Conservation (phyloP, 202 grass and related monocot species). For the Setaria viridis region DNA sequence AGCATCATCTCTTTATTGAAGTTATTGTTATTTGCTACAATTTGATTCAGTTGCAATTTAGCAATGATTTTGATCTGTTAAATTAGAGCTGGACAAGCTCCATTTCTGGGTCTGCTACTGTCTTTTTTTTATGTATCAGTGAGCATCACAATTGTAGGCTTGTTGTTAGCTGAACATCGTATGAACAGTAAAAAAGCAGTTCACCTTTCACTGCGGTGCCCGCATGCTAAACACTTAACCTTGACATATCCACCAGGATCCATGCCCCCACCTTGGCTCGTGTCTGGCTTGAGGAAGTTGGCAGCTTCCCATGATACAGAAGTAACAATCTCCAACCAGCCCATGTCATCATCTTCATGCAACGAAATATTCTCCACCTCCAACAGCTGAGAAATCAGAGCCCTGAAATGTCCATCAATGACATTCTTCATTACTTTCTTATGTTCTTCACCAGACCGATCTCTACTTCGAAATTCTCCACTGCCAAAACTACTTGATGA, state of each 20-base stretch:
- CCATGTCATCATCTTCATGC: slow-evolving; percentile 65
- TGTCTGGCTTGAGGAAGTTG: slow-evolving; percentile 89
- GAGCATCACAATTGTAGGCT: slow-evolving; percentile 23
- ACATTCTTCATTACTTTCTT: slow-evolving; percentile 86
- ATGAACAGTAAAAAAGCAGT: slow-evolving; percentile 37
- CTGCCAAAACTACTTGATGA: slow-evolving; percentile 81
- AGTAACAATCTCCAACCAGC: slow-evolving; percentile 94
- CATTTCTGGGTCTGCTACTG: background rate
- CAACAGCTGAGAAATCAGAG: slow-evolving; percentile 86
- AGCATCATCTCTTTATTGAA: background rate
- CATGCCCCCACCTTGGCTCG: slow-evolving; percentile 76
- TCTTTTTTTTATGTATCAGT: background rate
- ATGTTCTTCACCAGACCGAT: slow-evolving; percentile 71
- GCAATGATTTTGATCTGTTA: background rate
- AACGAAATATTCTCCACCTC: slow-evolving; percentile 79
- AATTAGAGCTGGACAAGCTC: background rate
- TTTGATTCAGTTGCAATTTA: background rate
- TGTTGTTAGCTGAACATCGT: slow-evolving; percentile 17
- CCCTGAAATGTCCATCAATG: slow-evolving; percentile 87
- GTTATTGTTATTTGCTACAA: background rate
- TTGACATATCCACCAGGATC: slow-evolving; percentile 95
- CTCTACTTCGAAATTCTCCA: slow-evolving; percentile 65
- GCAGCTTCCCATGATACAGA: slow-evolving; percentile 90
- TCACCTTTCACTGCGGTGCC: slow-evolving; percentile 87
- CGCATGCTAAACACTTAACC: slow-evolving; percentile 89